Conservation (phyloP, 495 filamentous ascomycete species). For the Aspergillus indologenus region DNA sequence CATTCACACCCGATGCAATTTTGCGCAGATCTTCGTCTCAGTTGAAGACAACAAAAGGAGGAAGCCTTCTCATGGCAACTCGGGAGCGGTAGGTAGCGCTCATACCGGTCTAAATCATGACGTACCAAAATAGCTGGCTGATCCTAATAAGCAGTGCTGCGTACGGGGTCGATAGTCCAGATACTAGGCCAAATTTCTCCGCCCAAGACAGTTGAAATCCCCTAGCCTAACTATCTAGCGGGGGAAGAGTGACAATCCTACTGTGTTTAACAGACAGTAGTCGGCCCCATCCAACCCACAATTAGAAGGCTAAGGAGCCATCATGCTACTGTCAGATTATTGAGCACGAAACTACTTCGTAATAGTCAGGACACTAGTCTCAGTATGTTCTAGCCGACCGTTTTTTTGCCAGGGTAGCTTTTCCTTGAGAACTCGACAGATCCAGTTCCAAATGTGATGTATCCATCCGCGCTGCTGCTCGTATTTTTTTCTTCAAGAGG, state of each 20-base stretch:
- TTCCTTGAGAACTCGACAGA: background rate
- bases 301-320: background rate
- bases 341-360: background rate
- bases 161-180: no score
- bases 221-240: no score
- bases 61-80: background rate
- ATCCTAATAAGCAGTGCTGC: background rate
- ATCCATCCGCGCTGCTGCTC: background rate
- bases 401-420: constrained; percentile 9
- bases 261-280: background rate
- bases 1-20: no score
- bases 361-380: constrained; percentile 1
- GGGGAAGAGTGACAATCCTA: no score
- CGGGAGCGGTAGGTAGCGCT: no score
- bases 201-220: no score
- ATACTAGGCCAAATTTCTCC: no score
- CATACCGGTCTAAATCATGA: background rate
- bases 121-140: background rate
- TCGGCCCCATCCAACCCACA: background rate
- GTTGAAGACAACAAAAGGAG: background rate
- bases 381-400: constrained; percentile 13
- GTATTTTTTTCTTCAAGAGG: background rate
- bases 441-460: constrained; percentile 8
- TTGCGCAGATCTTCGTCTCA: background rate
- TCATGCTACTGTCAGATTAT: constrained; percentile 3